Base-by-base conservation (phyloP, 2,329 filamentous ascomycete species). In the Stagonosporopsis tanaceti region DNA sequence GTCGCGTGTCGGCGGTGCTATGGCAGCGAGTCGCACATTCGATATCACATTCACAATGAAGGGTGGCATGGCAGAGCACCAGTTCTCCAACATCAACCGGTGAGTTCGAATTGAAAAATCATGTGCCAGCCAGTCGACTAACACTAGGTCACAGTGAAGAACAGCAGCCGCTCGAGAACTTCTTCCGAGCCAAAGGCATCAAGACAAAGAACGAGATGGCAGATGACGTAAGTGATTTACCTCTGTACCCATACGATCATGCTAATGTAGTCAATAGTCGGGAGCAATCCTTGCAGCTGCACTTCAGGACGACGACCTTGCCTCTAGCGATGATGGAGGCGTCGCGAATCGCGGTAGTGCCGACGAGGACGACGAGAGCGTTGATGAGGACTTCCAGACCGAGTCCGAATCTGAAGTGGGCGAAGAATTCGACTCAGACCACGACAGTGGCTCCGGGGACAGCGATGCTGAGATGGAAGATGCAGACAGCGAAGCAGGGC, bases 81-180 rank as follows among this genome's bases (percentile, higher is more conserved):
- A 97, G 72, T 99, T 99, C 81, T 97, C 93, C 80, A 99, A 99
- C 82, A 99, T 99, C 77, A 99, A 97, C 76, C 90, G 94, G 84
- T 85, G 75, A 67, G 79, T 65, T 27, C 17, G 30, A 44, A 17
- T 4, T 38, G 14, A n/a, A 42, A 14, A 3, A 41, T 17, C 7
- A 38, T 17, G 11, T 46, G 2, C 15, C 12, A 17, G 40, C 47
- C 48, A 47, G 2, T 34, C 32, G 2, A 56, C 66, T 70, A 63
- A 71, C 65, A 75, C 46, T 72, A 61, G 22, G 40, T 40, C 34
- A 57, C 53, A 85, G 84, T 68, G 95, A 99, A 81, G 95, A 99
- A 76, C 92, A 98, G 78, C 91, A 95, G 79, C 91, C 92, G 6
- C 86, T 99, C n/a, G 95, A 99, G 77, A 89, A 90, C 66, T 99